Evolutionary conservation across 2,329 filamentous ascomycete species (phyloP).

Genomic region (Pseudogymnoascus sp.): DNA sequence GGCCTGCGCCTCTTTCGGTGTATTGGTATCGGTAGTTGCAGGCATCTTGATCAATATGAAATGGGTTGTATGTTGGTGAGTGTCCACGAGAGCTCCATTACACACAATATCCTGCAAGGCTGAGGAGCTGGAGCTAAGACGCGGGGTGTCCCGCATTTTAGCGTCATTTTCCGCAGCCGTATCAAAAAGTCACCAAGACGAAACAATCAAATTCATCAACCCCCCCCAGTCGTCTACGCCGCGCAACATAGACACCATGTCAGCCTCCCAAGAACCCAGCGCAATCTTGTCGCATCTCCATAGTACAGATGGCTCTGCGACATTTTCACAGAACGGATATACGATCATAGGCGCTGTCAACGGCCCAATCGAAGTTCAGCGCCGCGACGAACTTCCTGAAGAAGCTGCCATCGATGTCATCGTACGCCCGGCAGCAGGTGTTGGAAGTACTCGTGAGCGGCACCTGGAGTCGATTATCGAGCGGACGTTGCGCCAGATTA

Average conservation of each 20-base stretch:
- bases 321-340: slow-evolving; percentile 68
- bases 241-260: slow-evolving; percentile 32
- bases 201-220: slow-evolving; percentile 1
- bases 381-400: slow-evolving; percentile 84
- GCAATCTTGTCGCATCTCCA: slow-evolving; percentile 48
- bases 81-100: slow-evolving; percentile 8
- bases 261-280: slow-evolving; percentile 39
- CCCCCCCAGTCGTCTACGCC: not conserved
- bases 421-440: slow-evolving; percentile 75
- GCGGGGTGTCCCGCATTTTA: slow-evolving; percentile 13
- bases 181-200: slow-evolving; percentile 9
- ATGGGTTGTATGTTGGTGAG: slow-evolving; percentile 10
- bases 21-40: slow-evolving; percentile 17
- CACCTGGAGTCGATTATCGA: slow-evolving; percentile 74
- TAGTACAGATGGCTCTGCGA: slow-evolving; percentile 72
- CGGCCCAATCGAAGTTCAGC: slow-evolving; percentile 81
- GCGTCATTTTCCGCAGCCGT: slow-evolving; percentile 8
- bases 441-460: slow-evolving; percentile 70
- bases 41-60: slow-evolving; percentile 20
- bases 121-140: slow-evolving; percentile 7
- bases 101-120: slow-evolving; percentile 3
- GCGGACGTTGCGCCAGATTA: slow-evolving; percentile 62
- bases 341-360: slow-evolving; percentile 81
- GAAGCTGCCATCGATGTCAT: slow-evolving; percentile 87
- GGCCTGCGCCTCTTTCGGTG: slow-evolving; percentile 13